These are phyloP conservation scores for Coccomyxa subellipsoidea DNA, from an alignment of 163 green algal genomes.

Conservation along the genomic window DNA sequence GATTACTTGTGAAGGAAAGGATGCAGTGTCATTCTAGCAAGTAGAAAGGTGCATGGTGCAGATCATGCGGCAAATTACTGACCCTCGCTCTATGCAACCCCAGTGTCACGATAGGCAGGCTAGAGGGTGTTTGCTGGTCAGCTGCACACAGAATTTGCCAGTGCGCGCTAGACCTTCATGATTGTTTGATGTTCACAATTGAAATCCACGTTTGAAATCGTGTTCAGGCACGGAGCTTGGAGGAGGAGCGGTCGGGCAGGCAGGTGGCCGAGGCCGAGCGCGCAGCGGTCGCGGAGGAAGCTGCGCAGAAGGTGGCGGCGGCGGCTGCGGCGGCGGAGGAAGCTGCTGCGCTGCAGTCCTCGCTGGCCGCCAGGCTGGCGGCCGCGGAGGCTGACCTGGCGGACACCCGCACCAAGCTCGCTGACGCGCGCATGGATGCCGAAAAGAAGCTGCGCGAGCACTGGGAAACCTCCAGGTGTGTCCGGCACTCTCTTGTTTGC, in stretches of 20 bases:
- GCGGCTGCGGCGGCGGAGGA: background rate
- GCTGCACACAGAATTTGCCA: no score
- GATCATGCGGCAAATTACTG: no score
- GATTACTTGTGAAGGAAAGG: no score
- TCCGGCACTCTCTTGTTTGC: no score
- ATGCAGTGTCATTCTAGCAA: no score
- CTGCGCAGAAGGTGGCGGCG: background rate
- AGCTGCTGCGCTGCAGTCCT: background rate
- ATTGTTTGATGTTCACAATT: background rate
- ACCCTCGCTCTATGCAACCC: no score
- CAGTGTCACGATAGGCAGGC: no score
- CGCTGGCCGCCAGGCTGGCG: background rate
- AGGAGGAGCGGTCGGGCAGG: background rate
- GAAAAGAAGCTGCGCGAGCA: constrained; percentile 9
- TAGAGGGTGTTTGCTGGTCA: no score
- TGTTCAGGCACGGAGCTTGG: background rate
- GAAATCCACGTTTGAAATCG: background rate
- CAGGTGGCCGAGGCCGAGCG: background rate
- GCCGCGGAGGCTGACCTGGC: background rate
- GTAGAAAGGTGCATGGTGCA: no score
- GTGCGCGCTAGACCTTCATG: no score
- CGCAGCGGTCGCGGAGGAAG: background rate
- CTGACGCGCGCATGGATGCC: background rate
- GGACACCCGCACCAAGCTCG: background rate
- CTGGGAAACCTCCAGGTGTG: background rate